Evolutionary conservation across 257 asterid species (phyloP), one percentile per base, ranked within the genome.

Genomic region (Nicotiana sylvestris): DNA sequence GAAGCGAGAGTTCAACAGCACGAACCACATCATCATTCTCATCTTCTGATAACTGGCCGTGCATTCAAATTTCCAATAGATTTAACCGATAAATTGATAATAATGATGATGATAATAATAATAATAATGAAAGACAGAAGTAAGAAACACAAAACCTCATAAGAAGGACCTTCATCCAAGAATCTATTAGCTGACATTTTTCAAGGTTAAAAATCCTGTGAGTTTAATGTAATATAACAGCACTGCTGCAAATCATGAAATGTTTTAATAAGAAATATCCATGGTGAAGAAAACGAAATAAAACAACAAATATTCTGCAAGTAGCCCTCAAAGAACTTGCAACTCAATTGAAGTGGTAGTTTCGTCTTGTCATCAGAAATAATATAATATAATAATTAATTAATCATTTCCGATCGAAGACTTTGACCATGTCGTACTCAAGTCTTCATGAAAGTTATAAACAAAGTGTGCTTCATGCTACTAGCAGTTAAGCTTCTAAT

Each of bases 111-210:
- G 0, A 18, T 68, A 9, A 35, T 39, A 43, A 43, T 1, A 4
- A 39, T 0, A 11, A 43, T 0, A 4, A 43, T 3, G 2, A 69
- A 4, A 46, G 2, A 46, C 1, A 12, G 17, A 76, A 51, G 46
- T 27, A 37, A 4, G 29, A 76, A 76, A 29, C 29, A 74, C 29
- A 2, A 29, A 49, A 76, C 64, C 80, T 51, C 64, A 29, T 51
- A 76, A 51, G 80, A 76, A 76, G 80, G 80, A 76, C 80, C 80
- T 76, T 51, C 80, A 76, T 76, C 80, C 64, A 6, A 9, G 64
- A 7, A 51, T 76, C 80, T 51, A 51, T 51, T 76, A 25, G 80
- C 61, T 15, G 17, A 27, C 80, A 76, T 76, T 51, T 43, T 76
- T 51, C 29, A 17, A 9, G 46, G 9, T 29, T 3, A 15, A 4